Percentiles rank a stretch among this genome's conserved stretches.
Conservation (phyloP, 495 filamentous ascomycete species). For the Penicillium herquei region DNA sequence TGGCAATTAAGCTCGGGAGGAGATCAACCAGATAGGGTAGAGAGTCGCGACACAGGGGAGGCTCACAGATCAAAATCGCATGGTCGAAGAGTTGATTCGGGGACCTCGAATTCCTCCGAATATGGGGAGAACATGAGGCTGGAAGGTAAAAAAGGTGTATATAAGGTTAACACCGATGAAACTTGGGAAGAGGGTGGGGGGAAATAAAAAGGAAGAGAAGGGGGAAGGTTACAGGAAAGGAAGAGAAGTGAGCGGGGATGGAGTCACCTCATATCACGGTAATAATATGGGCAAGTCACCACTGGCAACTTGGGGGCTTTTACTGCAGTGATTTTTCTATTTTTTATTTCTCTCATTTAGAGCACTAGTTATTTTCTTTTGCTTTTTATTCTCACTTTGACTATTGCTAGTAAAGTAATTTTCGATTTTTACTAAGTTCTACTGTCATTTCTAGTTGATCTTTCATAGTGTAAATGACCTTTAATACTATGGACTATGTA, state of each 20-base stretch:
- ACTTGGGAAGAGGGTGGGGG: slow-evolving; percentile 3
- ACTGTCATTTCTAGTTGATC: too few species aligned
- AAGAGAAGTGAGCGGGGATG: slow-evolving; percentile 28
- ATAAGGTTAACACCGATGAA: background rate
- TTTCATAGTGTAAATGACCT: too few species aligned
- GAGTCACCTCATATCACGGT: slow-evolving; percentile 31
- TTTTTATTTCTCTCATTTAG: background rate
- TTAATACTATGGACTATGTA: too few species aligned
- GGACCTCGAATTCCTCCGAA: slow-evolving; percentile 35
- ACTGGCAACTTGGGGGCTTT: background rate
- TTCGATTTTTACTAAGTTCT: too few species aligned
- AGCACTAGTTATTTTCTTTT: background rate
- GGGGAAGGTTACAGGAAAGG: slow-evolving; percentile 11
- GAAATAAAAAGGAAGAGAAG: slow-evolving; percentile 9
- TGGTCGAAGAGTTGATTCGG: slow-evolving; percentile 32
- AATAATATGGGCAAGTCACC: background rate
- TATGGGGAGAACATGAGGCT: slow-evolving; percentile 36
- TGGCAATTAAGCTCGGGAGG: background rate
- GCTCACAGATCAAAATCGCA: slow-evolving; percentile 35
- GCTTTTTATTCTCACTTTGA: background rate
- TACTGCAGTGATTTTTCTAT: background rate
- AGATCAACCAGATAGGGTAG: background rate
- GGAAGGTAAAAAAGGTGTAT: slow-evolving; percentile 8
- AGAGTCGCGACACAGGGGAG: background rate
- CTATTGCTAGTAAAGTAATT: too few species aligned